These are phyloP conservation scores for Lactarius pseudohatsudake DNA, from an alignment of 768 basidiomycete species.

Conservation along the genomic window DNA sequence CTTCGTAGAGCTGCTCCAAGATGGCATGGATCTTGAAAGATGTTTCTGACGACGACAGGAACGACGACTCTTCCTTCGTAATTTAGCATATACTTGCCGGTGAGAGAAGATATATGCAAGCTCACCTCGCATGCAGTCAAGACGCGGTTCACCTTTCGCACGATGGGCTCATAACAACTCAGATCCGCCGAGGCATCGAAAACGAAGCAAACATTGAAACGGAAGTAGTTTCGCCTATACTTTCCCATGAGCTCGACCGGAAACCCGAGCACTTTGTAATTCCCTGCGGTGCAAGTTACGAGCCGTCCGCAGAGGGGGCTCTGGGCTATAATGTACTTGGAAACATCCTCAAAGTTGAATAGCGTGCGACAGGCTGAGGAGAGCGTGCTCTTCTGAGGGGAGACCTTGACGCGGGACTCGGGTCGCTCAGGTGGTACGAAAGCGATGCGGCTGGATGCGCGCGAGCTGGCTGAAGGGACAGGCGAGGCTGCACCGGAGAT, in stretches of 20 bases:
- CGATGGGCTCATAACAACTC: slow-evolving; percentile 94
- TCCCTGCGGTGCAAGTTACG: slow-evolving; percentile 79
- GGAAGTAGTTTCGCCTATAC: slow-evolving; percentile 86
- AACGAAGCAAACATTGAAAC: slow-evolving; percentile 95
- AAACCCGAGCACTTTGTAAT: slow-evolving; percentile 88
- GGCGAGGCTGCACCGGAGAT: slow-evolving; percentile 38
- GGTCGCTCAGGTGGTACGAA: slow-evolving; percentile 47
- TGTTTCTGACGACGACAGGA: slow-evolving; percentile 73
- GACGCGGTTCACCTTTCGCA: slow-evolving; percentile 91
- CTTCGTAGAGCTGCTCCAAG: slow-evolving; percentile 95
- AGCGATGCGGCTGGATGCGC: slow-evolving; percentile 46
- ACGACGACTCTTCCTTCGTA: slow-evolving; percentile 79
- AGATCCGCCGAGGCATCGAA: slow-evolving; percentile 90
- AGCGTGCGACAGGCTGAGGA: slow-evolving; percentile 52
- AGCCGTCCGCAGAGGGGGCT: slow-evolving; percentile 83
- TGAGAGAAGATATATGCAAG: neutral
- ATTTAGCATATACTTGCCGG: neutral
- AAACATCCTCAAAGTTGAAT: slow-evolving; percentile 89
- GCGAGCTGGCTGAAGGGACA: slow-evolving; percentile 42
- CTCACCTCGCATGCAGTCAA: slow-evolving; percentile 85
- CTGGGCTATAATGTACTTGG: slow-evolving; percentile 91
- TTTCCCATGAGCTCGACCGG: slow-evolving; percentile 73
- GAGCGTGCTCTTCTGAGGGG: slow-evolving; percentile 38
- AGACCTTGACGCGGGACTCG: slow-evolving; percentile 41
- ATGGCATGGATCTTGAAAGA: slow-evolving; percentile 74